phyloP scores from a whole-genome alignment of 805 yeast genomes.

The Yarrowia sp. region DNA sequence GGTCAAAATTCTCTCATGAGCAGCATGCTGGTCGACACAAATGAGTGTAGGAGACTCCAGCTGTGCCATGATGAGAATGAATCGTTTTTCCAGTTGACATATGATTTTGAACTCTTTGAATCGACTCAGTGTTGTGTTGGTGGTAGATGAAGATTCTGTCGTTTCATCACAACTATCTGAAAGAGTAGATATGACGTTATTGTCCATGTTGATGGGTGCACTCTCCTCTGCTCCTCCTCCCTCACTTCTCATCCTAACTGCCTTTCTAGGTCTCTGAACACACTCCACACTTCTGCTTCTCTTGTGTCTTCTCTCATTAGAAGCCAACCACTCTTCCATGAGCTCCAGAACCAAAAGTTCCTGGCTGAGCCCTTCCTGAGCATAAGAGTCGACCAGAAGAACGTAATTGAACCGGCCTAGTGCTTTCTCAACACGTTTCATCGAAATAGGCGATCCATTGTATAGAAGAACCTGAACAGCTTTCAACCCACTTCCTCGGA shows the following conservation, averaged over 20 bases:
- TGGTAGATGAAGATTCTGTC: no score
- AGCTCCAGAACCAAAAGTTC: neutral
- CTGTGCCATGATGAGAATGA: constrained; percentile 14
- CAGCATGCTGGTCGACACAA: constrained; percentile 32
- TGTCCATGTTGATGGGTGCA: neutral
- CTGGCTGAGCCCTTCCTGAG: constrained; percentile 14
- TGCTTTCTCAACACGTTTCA: neutral
- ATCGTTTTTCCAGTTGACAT: constrained; percentile 9
- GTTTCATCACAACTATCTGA: no score
- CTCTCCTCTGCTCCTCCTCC: neutral
- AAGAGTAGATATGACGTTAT: neutral
- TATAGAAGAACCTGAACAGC: constrained; percentile 4
- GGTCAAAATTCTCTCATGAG: constrained; percentile 13
- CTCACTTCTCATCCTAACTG: constrained; percentile 4
- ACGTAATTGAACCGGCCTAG: constrained; percentile 11
- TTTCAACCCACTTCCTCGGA: neutral
- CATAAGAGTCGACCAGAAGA: neutral
- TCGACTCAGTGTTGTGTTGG: neutral
- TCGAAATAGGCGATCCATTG: neutral
- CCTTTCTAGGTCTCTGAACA: neutral
- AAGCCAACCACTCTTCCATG: constrained; percentile 1
- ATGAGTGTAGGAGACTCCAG: neutral
- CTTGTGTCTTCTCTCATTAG: neutral
- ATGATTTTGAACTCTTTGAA: neutral
- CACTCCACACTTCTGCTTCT: constrained; percentile 7